A percentile compares a stretch with the other conserved stretches of the same genome.
Conservation (phyloP, 148 eudicot genomes). For the Rhododendron griersonianum region DNA sequence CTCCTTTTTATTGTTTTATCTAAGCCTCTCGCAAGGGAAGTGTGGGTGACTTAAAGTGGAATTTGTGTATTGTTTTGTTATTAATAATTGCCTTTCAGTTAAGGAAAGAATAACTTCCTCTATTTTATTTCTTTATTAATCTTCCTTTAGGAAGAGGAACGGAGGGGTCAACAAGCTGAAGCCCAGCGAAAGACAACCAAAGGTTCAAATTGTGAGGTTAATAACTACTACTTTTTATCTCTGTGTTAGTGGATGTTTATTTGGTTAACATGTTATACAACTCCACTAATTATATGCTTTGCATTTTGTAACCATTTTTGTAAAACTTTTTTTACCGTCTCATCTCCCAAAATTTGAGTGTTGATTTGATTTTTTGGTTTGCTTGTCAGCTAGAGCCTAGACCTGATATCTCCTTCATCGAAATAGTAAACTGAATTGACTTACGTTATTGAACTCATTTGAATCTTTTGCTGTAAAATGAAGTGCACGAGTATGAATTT, state of each 20-base stretch:
- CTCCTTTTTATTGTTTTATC: background rate
- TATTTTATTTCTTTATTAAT: background rate
- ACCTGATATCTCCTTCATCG: background rate
- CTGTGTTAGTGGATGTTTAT: background rate
- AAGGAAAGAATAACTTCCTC: background rate
- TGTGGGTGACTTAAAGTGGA: background rate
- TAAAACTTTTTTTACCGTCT: background rate
- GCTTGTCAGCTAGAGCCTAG: background rate
- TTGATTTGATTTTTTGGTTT: background rate
- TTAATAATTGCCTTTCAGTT: background rate
- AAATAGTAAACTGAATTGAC: background rate
- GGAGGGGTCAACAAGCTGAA: conserved; percentile 34
- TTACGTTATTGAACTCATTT: background rate
- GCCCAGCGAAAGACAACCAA: conserved; percentile 19
- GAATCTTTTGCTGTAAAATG: background rate
- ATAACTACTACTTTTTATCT: background rate
- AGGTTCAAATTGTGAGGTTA: conserved; percentile 26
- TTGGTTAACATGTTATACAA: background rate
- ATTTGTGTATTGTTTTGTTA: background rate
- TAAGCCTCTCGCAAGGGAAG: background rate
- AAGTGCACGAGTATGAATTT: background rate
- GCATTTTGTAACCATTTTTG: background rate
- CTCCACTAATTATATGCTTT: background rate
- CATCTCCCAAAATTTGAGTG: background rate
- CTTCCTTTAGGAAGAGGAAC: conserved; percentile 60